Evolutionary conservation across 2,329 filamentous ascomycete species (phyloP), one percentile per base, ranked within the genome.

Genomic region (Cryphonectria carpinicola): DNA sequence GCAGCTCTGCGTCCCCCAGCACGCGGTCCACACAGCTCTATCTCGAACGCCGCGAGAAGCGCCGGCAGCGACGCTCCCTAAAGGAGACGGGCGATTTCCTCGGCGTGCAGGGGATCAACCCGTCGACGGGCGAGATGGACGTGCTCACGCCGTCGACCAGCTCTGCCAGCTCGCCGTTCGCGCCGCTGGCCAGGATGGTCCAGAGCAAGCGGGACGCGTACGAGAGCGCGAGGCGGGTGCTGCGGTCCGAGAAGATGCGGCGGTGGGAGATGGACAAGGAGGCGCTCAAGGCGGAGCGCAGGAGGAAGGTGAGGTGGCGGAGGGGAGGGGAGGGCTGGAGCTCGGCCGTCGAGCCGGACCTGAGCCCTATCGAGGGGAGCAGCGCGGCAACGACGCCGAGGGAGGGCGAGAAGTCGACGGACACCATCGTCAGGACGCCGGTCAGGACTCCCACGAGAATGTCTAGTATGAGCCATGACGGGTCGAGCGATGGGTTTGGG

Each of bases 81-180:
- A 86, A 84, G 72, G 82, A 85, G 68, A 88, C 85, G 68, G 86
- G 87, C 5, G 88, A 90, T 76, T 90, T 84, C 75, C 82, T 90
- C 0, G 87, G 87, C 1, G 85, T 89, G 1, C 86, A 88, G 70
- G 88, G 88, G 4, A 81, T 86, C 67, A 89, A 90, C 74, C 88
- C 88, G 0, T 79, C 82, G 58, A 89, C 88, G 0, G 86, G 88
- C 6, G 80, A 84, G 72, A 82, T 84, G 65, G 84, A 88, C 70
- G 77, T 85, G 19, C 78, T 87, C 52, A 72, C 67, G 6, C 74
- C 49, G 6, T 70, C 56, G 67, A 71, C 28, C 71, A 72, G 19
- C 66, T 67, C 28, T 11, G 58, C 72, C 4, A 68, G 71, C 5
- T 69, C 65, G 4, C 68, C 68, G 46, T 76, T 84, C 22, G 74